phyloP scores from a whole-genome alignment of 202 grass and related monocot species.

The Digitaria exilis region DNA sequence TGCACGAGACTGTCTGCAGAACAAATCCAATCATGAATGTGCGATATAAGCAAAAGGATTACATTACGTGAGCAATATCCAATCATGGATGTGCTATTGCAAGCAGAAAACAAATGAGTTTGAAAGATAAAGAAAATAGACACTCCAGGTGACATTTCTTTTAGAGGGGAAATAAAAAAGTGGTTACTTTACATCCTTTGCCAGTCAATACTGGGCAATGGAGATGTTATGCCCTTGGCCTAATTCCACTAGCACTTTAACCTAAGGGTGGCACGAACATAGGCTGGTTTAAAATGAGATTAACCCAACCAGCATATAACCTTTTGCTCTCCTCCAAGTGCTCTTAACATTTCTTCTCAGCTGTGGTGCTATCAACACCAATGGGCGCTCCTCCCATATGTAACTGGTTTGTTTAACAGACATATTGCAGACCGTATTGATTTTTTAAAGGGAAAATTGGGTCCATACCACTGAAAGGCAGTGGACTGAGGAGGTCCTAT shows the following conservation, averaged over 20 bases:
- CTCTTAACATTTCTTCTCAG: background rate
- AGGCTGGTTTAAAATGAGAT: background rate
- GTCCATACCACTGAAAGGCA: background rate
- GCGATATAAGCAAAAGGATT: background rate
- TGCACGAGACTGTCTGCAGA: background rate
- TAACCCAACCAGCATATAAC: background rate
- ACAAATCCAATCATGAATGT: background rate
- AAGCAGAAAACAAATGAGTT: background rate
- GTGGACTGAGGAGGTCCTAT: background rate
- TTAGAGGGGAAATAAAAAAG: background rate
- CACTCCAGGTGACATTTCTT: background rate
- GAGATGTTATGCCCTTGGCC: background rate
- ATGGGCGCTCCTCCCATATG: background rate
- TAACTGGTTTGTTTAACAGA: background rate
- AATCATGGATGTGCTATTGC: background rate
- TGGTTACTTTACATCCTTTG: background rate
- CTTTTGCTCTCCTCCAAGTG: background rate
- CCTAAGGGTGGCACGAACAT: background rate
- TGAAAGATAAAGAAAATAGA: background rate
- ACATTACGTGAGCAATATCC: background rate
- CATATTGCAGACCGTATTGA: background rate
- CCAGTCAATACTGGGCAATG: background rate
- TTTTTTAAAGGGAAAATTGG: background rate
- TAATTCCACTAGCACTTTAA: background rate
- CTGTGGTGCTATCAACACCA: background rate